These are phyloP conservation scores for Trypanosoma boissoni DNA, from an alignment of 208 protist genomes.

Conservation along the genomic window DNA sequence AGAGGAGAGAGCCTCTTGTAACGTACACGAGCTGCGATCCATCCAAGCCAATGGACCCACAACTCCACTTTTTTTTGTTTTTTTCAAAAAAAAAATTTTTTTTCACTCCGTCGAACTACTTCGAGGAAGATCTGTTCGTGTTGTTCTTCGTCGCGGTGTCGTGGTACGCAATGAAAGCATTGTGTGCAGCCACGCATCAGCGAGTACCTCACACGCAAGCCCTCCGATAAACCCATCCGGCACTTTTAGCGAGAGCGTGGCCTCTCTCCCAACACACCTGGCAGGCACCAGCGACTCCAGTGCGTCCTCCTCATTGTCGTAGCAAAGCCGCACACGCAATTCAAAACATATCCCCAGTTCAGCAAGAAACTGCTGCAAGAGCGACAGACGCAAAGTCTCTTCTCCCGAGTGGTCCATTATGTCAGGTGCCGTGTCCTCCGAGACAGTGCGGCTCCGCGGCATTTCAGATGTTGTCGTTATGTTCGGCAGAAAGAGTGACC, in stretches of 20 bases:
- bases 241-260: constrained; percentile 20
- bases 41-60: too few species aligned
- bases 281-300: neutral
- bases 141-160: neutral
- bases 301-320: constrained; percentile 28
- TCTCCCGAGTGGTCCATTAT: too few species aligned
- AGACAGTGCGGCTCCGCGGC: too few species aligned
- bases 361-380: constrained; percentile 18
- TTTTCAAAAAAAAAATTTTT: too few species aligned
- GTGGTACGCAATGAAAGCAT: constrained; percentile 5
- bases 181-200: constrained; percentile 18
- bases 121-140: neutral
- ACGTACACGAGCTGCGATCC: too few species aligned
- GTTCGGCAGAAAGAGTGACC: constrained; percentile 21
- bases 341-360: constrained; percentile 22
- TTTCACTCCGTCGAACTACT: too few species aligned
- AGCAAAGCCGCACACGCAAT: constrained; percentile 19
- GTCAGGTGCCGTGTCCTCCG: too few species aligned
- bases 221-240: constrained; percentile 17
- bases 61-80: too few species aligned
- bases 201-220: constrained; percentile 30
- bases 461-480: too few species aligned
- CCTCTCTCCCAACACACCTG: constrained; percentile 26
- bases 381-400: constrained; percentile 18
- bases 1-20: too few species aligned